Conservation (phyloP, 1,284 basidiomycete genomes). For the Porodaedalea pini region DNA sequence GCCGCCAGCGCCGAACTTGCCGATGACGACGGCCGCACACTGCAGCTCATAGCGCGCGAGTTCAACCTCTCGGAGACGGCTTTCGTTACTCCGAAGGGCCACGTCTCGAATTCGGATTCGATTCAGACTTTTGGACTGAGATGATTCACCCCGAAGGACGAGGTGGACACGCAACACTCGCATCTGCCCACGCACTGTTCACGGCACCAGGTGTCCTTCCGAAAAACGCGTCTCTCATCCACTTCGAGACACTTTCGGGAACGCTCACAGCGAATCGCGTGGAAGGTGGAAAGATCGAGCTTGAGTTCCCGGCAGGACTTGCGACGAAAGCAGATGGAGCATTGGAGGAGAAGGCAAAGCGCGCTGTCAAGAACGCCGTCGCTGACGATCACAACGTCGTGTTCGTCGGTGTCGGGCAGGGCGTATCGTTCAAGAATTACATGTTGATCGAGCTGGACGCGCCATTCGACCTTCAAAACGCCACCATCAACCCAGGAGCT, state of each 20-base stretch:
- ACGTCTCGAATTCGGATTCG: constrained; percentile 15
- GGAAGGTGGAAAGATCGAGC: constrained; percentile 22
- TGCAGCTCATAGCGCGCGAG: constrained; percentile 18
- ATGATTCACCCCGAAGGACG: background rate
- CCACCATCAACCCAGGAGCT: background rate
- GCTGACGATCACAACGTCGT: background rate
- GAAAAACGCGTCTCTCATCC: constrained; percentile 10
- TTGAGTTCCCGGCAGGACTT: constrained; percentile 24
- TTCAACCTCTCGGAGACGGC: constrained; percentile 20
- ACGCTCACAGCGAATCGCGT: constrained; percentile 19
- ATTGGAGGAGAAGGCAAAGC: background rate
- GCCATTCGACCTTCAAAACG: constrained; percentile 2
- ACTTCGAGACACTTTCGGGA: constrained; percentile 23
- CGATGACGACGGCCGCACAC: constrained; percentile 3
- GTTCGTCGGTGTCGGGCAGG: constrained; percentile 14
- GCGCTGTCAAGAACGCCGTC: constrained; percentile 9
- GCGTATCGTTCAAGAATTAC: constrained; percentile 14
- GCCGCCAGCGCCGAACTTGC: background rate
- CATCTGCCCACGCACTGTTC: constrained; percentile 23
- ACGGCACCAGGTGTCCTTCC: constrained; percentile 8
- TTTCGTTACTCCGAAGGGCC: constrained; percentile 17
- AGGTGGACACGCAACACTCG: constrained; percentile 27
- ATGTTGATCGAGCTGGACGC: constrained; percentile 17
- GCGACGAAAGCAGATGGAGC: background rate
- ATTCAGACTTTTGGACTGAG: too few relatives aligned